Conservation (phyloP, 1,284 basidiomycete species). For the Irpex sp. region DNA sequence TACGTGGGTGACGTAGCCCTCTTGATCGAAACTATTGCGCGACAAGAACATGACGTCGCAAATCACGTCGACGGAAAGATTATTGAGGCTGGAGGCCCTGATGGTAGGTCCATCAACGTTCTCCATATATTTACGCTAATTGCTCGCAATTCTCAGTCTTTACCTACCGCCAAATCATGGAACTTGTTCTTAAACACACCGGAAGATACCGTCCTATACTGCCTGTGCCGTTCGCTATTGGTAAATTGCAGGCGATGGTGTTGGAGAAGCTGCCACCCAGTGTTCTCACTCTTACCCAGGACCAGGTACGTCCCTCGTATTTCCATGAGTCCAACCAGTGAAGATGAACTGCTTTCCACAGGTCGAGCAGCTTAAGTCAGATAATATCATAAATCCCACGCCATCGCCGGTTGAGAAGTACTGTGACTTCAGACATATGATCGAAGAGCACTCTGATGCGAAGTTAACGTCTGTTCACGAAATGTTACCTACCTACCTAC, state of each 20-base stretch:
- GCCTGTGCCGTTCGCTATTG: conserved; percentile 58
- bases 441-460: conserved; percentile 33
- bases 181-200: conserved; percentile 53
- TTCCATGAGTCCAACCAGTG: not conserved
- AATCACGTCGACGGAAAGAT: conserved; percentile 48
- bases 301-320: conserved; percentile 44
- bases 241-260: conserved; percentile 56
- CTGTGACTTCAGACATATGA: conserved; percentile 41
- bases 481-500: conserved; percentile 56
- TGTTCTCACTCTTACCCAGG: conserved; percentile 62
- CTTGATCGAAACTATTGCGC: conserved; percentile 55
- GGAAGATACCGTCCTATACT: conserved; percentile 51
- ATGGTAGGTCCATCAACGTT: conserved; percentile 38
- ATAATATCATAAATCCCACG: conserved; percentile 50
- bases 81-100: conserved; percentile 68
- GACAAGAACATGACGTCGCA: conserved; percentile 39
- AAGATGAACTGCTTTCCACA: conserved; percentile 20
- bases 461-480: conserved; percentile 47
- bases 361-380: conserved; percentile 56
- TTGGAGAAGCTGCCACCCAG: conserved; percentile 62
- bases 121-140: not conserved
- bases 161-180: conserved; percentile 64
- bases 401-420: conserved; percentile 24
- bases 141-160: conserved; percentile 40
- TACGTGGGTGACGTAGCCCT: conserved; percentile 64